These are phyloP conservation scores for Xylariaceae sp. DNA, from an alignment of 2,329 filamentous ascomycete genomes.

Conservation along the genomic window DNA sequence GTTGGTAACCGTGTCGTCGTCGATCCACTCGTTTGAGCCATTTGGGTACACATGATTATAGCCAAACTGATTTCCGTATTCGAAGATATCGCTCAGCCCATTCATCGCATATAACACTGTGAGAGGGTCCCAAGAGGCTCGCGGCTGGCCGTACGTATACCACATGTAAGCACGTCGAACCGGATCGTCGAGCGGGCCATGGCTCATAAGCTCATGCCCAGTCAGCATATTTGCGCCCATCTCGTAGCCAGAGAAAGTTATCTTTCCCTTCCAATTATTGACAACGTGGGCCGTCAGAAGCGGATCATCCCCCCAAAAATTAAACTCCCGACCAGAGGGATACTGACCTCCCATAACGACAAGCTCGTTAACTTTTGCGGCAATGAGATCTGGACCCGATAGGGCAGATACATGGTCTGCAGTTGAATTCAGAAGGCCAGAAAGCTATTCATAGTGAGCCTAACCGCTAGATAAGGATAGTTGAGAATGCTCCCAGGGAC, in stretches of 20 bases:
- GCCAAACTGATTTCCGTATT: conserved; percentile 37
- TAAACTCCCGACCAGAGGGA: conserved; percentile 46
- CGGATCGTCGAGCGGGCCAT: conserved; percentile 34
- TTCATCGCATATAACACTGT: conserved; percentile 40
- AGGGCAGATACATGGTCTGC: conserved; percentile 40
- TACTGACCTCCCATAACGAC: conserved; percentile 53
- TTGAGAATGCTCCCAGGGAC: conserved; percentile 7
- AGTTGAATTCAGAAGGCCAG: conserved; percentile 44
- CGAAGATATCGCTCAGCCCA: conserved; percentile 36
- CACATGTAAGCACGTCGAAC: conserved; percentile 39
- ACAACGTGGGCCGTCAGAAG: conserved; percentile 41
- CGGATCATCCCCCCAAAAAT: conserved; percentile 45
- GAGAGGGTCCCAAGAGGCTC: conserved; percentile 43
- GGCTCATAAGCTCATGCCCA: conserved; percentile 35
- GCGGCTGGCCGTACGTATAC: conserved; percentile 35
- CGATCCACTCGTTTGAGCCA: conserved; percentile 44
- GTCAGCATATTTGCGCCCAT: conserved; percentile 42
- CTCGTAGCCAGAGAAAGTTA: conserved; percentile 44
- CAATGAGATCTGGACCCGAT: conserved; percentile 40
- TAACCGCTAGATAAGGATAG: conserved; percentile 5
- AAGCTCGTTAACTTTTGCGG: conserved; percentile 45
- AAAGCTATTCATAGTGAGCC: conserved; percentile 32
- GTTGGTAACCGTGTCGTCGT: conserved; percentile 33
- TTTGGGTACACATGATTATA: conserved; percentile 40
- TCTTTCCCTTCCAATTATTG: conserved; percentile 40